Percentiles rank a stretch among this genome's conserved stretches.
phyloP scores from a whole-genome alignment of 2,329 filamentous ascomycete species.

The Lasiodiplodia hormozganensis region DNA sequence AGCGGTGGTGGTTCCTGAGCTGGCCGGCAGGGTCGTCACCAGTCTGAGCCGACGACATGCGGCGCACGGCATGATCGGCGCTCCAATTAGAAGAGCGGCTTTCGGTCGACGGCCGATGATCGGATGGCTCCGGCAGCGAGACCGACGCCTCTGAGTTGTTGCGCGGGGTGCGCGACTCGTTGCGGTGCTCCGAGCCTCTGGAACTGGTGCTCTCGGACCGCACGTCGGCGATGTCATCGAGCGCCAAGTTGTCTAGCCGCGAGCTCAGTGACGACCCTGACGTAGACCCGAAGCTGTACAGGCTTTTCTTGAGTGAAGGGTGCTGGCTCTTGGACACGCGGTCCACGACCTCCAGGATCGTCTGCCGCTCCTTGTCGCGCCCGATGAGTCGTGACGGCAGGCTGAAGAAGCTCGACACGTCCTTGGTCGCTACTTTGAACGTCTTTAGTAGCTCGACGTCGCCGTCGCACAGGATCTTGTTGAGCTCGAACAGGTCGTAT shows the following conservation, averaged over 20 bases:
- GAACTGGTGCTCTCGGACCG: slow-evolving; percentile 59
- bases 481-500: slow-evolving; percentile 77
- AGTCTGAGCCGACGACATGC: slow-evolving; percentile 22
- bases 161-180: slow-evolving; percentile 23
- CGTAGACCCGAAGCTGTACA: slow-evolving; percentile 59
- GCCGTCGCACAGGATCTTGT: slow-evolving; percentile 76
- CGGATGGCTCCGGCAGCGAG: slow-evolving; percentile 11
- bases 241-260: slow-evolving; percentile 16
- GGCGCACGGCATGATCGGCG: slow-evolving; percentile 1
- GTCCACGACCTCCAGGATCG: slow-evolving; percentile 74
- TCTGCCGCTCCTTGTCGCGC: slow-evolving; percentile 72
- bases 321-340: slow-evolving; percentile 73
- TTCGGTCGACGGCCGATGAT: slow-evolving; percentile 26
- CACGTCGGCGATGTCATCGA: slow-evolving; percentile 53
- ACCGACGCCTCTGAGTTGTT: slow-evolving; percentile 29
- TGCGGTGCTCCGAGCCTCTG: slow-evolving; percentile 55
- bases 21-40: slow-evolving; percentile 21
- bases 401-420: slow-evolving; percentile 91
- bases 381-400: slow-evolving; percentile 84
- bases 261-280: slow-evolving; percentile 42
- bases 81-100: slow-evolving; percentile 23
- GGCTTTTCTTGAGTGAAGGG: slow-evolving; percentile 44
- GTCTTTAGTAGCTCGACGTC: slow-evolving; percentile 73
- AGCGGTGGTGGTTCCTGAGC: slow-evolving; percentile 19
- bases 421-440: slow-evolving; percentile 80